Evolutionary conservation across 148 eudicot species (phyloP).

Genomic region (Chenopodium suecicum): DNA sequence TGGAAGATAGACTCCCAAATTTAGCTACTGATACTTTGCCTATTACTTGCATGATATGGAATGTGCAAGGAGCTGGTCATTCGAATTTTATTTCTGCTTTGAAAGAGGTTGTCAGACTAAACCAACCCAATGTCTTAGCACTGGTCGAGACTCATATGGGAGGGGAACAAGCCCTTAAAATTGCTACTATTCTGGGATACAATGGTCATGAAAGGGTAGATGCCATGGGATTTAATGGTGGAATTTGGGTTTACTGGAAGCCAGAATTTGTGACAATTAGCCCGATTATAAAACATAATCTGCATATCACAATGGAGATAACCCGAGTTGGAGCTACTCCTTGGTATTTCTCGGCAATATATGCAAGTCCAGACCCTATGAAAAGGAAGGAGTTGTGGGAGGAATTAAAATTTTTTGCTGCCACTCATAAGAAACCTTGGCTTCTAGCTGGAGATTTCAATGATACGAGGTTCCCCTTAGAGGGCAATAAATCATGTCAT

Average conservation of each 20-base stretch:
- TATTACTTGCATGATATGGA: neutral
- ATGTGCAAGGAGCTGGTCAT: neutral
- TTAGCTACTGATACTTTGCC: neutral
- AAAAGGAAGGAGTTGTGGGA: neutral
- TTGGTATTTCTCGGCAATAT: neutral
- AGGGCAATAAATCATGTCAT: neutral
- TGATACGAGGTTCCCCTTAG: neutral
- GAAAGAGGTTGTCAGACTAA: neutral
- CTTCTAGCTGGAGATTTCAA: neutral
- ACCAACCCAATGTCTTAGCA: neutral
- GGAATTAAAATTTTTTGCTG: neutral
- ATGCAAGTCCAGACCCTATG: neutral
- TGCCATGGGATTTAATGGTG: neutral
- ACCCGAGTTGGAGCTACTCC: neutral
- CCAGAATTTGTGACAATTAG: neutral
- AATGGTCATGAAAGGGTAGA: neutral
- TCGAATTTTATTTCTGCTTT: neutral
- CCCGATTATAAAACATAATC: neutral
- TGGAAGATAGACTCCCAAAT: neutral
- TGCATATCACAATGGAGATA: neutral
- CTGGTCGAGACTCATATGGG: neutral
- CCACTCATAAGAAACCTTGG: neutral
- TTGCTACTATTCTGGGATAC: neutral
- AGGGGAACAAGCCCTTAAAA: neutral
- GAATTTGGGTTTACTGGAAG: no score